Percentiles rank a stretch among this genome's conserved stretches.
phyloP scores from a whole-genome alignment of 179 eudicot genomes.

The Beta lomatogona region DNA sequence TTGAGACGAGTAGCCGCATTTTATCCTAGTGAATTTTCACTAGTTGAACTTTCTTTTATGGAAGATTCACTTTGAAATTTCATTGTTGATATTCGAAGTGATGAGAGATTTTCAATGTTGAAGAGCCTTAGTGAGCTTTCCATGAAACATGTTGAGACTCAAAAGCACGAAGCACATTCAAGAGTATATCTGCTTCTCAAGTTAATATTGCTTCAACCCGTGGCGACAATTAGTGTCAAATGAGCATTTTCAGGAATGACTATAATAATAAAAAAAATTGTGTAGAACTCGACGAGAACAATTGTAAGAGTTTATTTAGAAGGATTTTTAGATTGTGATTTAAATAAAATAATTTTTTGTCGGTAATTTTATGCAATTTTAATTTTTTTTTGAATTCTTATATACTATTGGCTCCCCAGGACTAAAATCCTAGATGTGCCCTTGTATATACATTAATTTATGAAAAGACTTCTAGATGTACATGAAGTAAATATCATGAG shows the following conservation, averaged over 20 bases:
- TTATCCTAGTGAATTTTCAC: background rate
- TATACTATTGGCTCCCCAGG: too few relatives aligned
- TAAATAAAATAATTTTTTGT: too few relatives aligned
- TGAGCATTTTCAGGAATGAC: background rate
- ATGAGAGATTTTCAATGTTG: slow-evolving; percentile 4
- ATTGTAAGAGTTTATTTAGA: too few relatives aligned
- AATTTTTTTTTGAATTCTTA: too few relatives aligned
- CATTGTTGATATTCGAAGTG: background rate
- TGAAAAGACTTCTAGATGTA: too few relatives aligned
- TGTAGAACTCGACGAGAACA: too few relatives aligned
- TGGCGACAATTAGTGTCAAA: background rate
- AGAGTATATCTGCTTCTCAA: background rate
- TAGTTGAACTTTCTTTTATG: background rate
- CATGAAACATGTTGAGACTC: background rate
- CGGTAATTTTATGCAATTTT: too few relatives aligned
- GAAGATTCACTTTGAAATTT: background rate
- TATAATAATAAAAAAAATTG: background rate
- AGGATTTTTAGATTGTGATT: too few relatives aligned
- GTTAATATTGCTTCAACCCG: background rate
- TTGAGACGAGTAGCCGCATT: background rate
- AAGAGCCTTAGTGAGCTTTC: background rate
- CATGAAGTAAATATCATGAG: too few relatives aligned
- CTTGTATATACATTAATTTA: too few relatives aligned
- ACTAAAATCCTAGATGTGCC: too few relatives aligned
- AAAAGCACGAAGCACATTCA: background rate